Evolutionary conservation across 345 rosid genomes (phyloP), one percentile per base, ranked within the genome.

Genomic region (Melaleuca quinquenervia): DNA sequence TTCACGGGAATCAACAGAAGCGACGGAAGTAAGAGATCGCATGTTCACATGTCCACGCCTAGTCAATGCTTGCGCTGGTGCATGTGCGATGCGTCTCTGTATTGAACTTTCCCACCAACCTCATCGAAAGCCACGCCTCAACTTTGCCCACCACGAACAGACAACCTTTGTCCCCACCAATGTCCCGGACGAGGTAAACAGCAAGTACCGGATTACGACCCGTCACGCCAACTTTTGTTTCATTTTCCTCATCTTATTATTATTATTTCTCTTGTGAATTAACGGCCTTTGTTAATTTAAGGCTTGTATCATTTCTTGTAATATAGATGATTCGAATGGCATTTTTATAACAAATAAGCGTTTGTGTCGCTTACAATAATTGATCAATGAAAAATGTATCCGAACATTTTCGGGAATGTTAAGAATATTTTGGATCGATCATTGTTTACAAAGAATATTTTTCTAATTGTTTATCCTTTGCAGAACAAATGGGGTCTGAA

Each of bases 301-400:
- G 18, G 24, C 13, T 8, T 3, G 3, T 1, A 32, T 70, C 8
- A 0, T 41, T 70, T 70, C 1, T 0, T 12, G 0, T 3, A 18
- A 18, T 18, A 36, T 18, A 15, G 18, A 11, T 36, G 3, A 70
- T 70, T 70, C 1, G 5, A 10, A 32, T 1, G 3, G 1, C 8
- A 1, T 3, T 21, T n/a, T 12, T 58, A 2, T 0, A 1, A n/a
- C n/a, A 6, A 51, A 13, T 51, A 6, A 3, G 6, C 18, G 16
- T 36, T 27, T 60, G 5, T 15, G 6, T 62, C 2, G 0, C 3
- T 8, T 62, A 2, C 29, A 62, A 62, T 29, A 62, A 0, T 29
- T 62, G 3, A 18, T 0, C 0, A 29, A 29, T 29, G 1, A 29
- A 7, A 29, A 62, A 62, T 0, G 1, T 62, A 11, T 62, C 11